These are phyloP conservation scores for Cladobotryum protrusum DNA, from an alignment of 2,329 filamentous ascomycete species.

Conservation along the genomic window DNA sequence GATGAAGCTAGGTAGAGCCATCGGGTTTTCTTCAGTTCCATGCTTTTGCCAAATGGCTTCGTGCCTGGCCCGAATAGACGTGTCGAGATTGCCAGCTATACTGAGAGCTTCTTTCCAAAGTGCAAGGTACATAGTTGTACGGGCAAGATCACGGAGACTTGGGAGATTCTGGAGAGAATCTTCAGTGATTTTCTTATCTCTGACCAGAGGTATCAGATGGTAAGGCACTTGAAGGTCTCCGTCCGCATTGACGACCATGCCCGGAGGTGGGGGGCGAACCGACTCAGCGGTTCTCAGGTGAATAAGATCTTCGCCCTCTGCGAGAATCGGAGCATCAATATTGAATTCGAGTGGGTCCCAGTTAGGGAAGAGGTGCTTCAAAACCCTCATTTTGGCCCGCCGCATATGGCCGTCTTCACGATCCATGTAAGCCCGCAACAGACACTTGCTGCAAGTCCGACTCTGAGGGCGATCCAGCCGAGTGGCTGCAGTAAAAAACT, in stretches of 20 bases:
- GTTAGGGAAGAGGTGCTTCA: constrained; percentile 20
- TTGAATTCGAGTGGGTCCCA: constrained; percentile 25
- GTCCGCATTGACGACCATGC: constrained; percentile 5
- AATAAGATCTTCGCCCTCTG: constrained; percentile 15
- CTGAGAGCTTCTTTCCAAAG: no score
- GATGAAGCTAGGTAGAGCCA: no score
- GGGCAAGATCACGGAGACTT: constrained; percentile 16
- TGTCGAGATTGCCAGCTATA: not conserved
- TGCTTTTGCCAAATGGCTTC: no score
- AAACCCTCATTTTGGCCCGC: constrained; percentile 9
- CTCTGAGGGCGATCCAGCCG: constrained; percentile 8
- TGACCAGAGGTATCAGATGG: constrained; percentile 12
- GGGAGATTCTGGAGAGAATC: constrained; percentile 28
- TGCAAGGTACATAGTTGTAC: not conserved
- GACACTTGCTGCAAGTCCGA: constrained; percentile 26
- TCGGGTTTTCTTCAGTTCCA: no score
- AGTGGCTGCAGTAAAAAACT: constrained; percentile 21
- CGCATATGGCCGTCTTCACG: constrained; percentile 25
- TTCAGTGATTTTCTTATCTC: constrained; percentile 21
- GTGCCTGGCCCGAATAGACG: no score
- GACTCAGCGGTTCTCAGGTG: constrained; percentile 14
- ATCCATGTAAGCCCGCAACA: constrained; percentile 24
- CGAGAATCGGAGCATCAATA: constrained; percentile 23
- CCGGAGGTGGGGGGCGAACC: constrained; percentile 7
- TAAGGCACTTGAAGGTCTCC: constrained; percentile 12